phyloP scores from a whole-genome alignment of 2,329 filamentous ascomycete genomes.

The Macrophomina phaseolina region DNA sequence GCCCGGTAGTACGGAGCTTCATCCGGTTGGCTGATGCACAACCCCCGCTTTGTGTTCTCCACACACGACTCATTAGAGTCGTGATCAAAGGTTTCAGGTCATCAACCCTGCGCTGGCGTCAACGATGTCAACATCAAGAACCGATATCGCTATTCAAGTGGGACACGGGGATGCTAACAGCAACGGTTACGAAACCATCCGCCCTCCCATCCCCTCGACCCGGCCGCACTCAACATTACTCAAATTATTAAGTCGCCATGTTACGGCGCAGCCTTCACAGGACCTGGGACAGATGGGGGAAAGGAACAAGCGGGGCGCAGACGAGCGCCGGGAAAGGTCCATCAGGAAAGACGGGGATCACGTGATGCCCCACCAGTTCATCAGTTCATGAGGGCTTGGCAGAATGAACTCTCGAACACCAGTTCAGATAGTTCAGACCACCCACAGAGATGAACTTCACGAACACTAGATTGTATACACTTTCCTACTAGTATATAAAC shows the following conservation, averaged over 20 bases:
- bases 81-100: neutral
- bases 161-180: neutral
- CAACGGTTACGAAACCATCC: neutral
- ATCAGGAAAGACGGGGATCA: no score
- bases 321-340: no score
- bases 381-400: no score
- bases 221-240: conserved; percentile 18
- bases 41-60: neutral
- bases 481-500: no score
- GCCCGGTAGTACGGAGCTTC: neutral
- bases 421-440: no score
- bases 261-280: no score
- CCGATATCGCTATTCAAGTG: neutral
- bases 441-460: no score
- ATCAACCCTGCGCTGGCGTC: neutral
- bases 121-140: neutral
- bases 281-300: no score
- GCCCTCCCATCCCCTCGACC: conserved; percentile 35
- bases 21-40: neutral
- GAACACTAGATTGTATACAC: no score
- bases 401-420: no score
- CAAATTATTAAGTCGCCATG: neutral
- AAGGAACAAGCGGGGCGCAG: no score
- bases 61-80: neutral
- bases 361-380: no score